phyloP scores from a whole-genome alignment of 2,329 filamentous ascomycete genomes.

The Ambrosiella xylebori region DNA sequence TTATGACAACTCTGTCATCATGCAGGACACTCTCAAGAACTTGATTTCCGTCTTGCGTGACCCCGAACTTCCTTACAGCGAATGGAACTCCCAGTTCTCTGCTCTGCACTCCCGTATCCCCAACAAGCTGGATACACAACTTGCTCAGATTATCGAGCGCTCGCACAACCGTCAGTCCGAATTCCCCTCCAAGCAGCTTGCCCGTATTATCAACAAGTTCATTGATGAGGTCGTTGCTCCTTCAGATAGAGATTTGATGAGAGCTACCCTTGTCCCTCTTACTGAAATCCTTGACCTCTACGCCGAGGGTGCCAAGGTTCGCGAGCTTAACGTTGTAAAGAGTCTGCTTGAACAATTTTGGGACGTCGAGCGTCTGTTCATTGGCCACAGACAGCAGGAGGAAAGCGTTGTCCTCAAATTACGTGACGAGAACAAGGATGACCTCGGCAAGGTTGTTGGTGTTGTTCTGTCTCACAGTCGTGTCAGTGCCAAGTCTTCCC shows the following conservation, averaged over 20 bases:
- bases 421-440: conserved; percentile 91
- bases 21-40: conserved; percentile 71
- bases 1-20: conserved; percentile 95
- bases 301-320: conserved; percentile 70
- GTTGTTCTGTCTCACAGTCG: conserved; percentile 87
- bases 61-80: conserved; percentile 81
- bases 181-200: conserved; percentile 78
- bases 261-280: conserved; percentile 56
- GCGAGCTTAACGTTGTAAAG: conserved; percentile 72
- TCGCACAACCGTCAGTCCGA: conserved; percentile 62
- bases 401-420: conserved; percentile 89
- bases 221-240: conserved; percentile 67
- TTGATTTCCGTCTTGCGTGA: conserved; percentile 81
- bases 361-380: conserved; percentile 73
- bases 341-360: conserved; percentile 67
- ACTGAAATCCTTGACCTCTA: conserved; percentile 65
- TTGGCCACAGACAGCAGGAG: conserved; percentile 65
- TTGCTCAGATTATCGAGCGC: conserved; percentile 74
- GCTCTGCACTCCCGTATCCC: conserved; percentile 97
- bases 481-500: conserved; percentile 82
- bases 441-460: conserved; percentile 68
- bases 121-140: conserved; percentile 68
- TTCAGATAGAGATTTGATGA: conserved; percentile 56
- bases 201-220: conserved; percentile 74
- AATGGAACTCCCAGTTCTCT: conserved; percentile 91